phyloP scores from a whole-genome alignment of 1,139 yeast genomes.

The Geotrichum macrosporum region DNA sequence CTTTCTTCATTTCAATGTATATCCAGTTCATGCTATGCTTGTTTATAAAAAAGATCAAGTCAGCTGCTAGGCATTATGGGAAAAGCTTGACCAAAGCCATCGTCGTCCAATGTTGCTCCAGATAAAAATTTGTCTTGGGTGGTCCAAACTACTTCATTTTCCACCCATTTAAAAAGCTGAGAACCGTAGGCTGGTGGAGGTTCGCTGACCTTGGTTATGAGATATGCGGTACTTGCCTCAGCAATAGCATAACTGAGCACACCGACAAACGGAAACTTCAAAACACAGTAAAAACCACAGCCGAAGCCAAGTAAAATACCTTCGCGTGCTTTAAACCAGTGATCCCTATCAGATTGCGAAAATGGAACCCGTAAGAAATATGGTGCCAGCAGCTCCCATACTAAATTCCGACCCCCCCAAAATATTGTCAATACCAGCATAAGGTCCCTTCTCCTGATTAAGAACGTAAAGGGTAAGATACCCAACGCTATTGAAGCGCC shows the following conservation, averaged over 20 bases:
- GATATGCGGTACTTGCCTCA: conserved; percentile 51
- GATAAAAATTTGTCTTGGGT: conserved; percentile 18
- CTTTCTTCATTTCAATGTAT: too few relatives aligned
- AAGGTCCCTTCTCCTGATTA: conserved; percentile 40
- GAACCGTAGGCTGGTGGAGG: conserved; percentile 43
- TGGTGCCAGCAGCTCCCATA: conserved; percentile 49
- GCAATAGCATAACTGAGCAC: conserved; percentile 52
- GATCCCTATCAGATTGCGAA: conserved; percentile 43
- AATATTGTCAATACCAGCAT: conserved; percentile 43
- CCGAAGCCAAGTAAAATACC: conserved; percentile 60
- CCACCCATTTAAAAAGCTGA: conserved; percentile 29
- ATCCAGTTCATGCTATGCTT: too few relatives aligned
- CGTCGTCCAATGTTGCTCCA: conserved; percentile 15
- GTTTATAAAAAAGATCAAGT: too few relatives aligned
- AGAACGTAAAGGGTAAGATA: conserved; percentile 39
- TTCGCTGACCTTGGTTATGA: conserved; percentile 52
- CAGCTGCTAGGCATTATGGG: conserved; percentile 17
- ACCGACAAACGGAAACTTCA: conserved; percentile 47
- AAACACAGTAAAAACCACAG: conserved; percentile 45
- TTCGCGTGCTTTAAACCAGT: conserved; percentile 54
- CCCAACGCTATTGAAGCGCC: conserved; percentile 47
- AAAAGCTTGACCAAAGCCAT: conserved; percentile 17
- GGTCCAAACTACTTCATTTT: conserved; percentile 32
- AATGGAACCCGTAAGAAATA: conserved; percentile 51
- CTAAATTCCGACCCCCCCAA: conserved; percentile 47